phyloP scores from a whole-genome alignment of 2,329 filamentous ascomycete species.

The Incumbomyces delicatus region DNA sequence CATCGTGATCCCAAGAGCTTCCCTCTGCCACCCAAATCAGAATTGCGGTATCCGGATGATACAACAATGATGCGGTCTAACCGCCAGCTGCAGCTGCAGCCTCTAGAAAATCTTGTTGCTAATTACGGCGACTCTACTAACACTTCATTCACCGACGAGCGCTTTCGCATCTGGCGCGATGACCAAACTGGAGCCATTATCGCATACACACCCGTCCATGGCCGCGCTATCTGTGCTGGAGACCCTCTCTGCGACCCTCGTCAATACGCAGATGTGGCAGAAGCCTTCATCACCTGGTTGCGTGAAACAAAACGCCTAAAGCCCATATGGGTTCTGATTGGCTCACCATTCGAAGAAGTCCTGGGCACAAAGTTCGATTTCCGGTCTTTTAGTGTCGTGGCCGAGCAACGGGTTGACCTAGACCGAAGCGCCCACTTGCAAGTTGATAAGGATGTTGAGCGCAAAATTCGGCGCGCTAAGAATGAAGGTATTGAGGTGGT shows the following conservation, averaged over 20 bases:
- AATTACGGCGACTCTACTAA: constrained; percentile 83
- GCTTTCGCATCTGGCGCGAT: constrained; percentile 70
- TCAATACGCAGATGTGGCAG: constrained; percentile 60
- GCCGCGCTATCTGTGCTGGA: constrained; percentile 66
- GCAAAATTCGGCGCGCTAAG: constrained; percentile 63
- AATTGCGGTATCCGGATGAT: constrained; percentile 59
- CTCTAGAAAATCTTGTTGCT: constrained; percentile 70
- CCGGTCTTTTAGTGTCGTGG: constrained; percentile 67
- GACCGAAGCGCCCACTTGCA: constrained; percentile 46
- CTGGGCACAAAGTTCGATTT: constrained; percentile 63
- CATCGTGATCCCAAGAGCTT: constrained; percentile 70
- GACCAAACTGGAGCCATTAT: constrained; percentile 61
- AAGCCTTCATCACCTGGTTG: constrained; percentile 57
- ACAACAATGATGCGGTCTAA: constrained; percentile 56
- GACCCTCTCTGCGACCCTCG: constrained; percentile 65
- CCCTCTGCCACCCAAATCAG: constrained; percentile 44
- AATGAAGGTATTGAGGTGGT: constrained; percentile 66
- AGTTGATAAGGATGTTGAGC: constrained; percentile 45
- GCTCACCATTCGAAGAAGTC: constrained; percentile 59
- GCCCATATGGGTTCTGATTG: constrained; percentile 69
- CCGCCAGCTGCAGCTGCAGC: constrained; percentile 18
- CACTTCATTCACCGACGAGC: constrained; percentile 76
- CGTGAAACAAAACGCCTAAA: constrained; percentile 50
- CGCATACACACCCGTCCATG: constrained; percentile 61
- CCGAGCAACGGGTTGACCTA: constrained; percentile 68